Evolutionary conservation across 371 early-diverging fungal genomes (phyloP), one percentile per base, ranked within the genome.

Genomic region (Syncephalis fuscata): DNA sequence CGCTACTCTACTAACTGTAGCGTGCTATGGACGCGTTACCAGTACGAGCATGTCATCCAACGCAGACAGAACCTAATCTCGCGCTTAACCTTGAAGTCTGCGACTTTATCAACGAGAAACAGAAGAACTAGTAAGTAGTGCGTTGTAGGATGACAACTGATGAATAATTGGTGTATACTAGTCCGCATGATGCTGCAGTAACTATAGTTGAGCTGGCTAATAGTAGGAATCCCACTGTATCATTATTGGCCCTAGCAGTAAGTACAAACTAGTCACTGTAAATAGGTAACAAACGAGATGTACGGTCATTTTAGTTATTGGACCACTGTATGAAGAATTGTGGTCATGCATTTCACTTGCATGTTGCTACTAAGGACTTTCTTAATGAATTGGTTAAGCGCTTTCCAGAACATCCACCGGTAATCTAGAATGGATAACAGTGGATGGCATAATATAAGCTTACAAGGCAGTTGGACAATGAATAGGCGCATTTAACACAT

Each of bases 241-340:
- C 80, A 8, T 65, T 80, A 64, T 61, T 82, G 40, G 86, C 89
- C 0, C 65, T 91, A 42, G 68, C 72, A 32, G 84, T 82, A 68
- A 53, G n/a, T n/a, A n/a, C 58, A 38, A 39, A 20, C 46, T 26
- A 20, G 2, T 3, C 5, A 44, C 21, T 20, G 4, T 15, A 5
- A 16, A 23, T 40, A 39, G 15, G 19, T n/a, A 21, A 36, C 14
- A 15, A 38, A 24, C 23, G 14, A 44, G 9, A 5, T 22, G 15
- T 3, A 40, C 11, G 16, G 11, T 15, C 16, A 17, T 19, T 25
- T 23, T 56, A 84, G 85, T 72, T 93, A 3, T 70, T 96, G 22
- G 95, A 95, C 61, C 78, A 80, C 50, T 86, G 91, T 53, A 87
- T 92, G 48, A 92, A 93, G 64, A 94, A 95, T 60, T 93, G 95